Evolutionary conservation across 2,329 filamentous ascomycete species (phyloP).

Genomic region (Alternaria atra): DNA sequence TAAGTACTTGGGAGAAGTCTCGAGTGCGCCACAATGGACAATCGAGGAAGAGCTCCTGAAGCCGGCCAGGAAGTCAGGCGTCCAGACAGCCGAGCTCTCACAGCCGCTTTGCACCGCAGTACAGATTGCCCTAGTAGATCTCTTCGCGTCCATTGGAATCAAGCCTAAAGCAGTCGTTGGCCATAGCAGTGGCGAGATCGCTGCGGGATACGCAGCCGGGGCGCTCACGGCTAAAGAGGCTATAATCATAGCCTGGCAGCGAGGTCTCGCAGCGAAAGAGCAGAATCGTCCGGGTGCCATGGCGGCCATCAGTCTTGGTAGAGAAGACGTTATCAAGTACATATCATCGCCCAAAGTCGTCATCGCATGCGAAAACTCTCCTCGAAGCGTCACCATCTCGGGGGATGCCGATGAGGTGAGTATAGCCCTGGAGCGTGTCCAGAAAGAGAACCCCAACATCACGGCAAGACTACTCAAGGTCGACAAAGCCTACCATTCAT

Average conservation of each 20-base stretch:
- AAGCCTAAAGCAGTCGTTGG: slow-evolving; percentile 38
- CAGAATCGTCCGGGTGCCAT: slow-evolving; percentile 17
- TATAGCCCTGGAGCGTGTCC: not conserved
- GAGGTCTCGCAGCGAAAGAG: slow-evolving; percentile 16
- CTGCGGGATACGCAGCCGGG: slow-evolving; percentile 50
- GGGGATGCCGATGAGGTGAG: slow-evolving; percentile 26
- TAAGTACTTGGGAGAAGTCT: slow-evolving; percentile 3
- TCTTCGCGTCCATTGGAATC: slow-evolving; percentile 15
- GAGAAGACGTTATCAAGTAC: not conserved
- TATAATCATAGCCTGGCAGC: slow-evolving; percentile 26
- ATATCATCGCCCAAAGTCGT: slow-evolving; percentile 4
- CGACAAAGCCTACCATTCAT: slow-evolving; percentile 41
- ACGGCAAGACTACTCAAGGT: slow-evolving; percentile 26
- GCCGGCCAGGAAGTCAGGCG: slow-evolving; percentile 6
- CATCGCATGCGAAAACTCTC: slow-evolving; percentile 30
- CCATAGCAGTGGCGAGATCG: slow-evolving; percentile 55
- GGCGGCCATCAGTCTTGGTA: slow-evolving; percentile 19
- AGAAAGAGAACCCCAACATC: slow-evolving; percentile 37
- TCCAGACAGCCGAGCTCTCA: slow-evolving; percentile 26
- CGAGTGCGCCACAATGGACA: slow-evolving; percentile 13
- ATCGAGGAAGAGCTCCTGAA: slow-evolving; percentile 22
- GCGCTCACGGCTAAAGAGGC: slow-evolving; percentile 28
- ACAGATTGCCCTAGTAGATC: slow-evolving; percentile 30
- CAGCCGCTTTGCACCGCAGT: slow-evolving; percentile 38
- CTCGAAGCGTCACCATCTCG: slow-evolving; percentile 31